phyloP scores from a whole-genome alignment of 176 grass and related monocot species.

The Elaeis guineensis region DNA sequence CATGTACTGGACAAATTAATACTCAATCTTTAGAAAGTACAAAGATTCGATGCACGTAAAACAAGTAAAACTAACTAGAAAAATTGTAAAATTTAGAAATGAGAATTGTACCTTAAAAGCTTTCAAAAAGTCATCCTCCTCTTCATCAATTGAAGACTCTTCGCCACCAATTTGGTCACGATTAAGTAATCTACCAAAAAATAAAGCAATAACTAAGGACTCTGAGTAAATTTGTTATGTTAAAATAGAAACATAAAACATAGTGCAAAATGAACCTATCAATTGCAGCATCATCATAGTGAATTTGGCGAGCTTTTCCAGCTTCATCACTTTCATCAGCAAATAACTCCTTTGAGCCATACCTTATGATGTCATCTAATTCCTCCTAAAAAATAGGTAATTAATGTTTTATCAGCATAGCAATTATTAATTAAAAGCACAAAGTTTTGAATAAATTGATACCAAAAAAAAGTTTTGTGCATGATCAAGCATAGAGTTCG shows the following conservation, averaged over 20 bases:
- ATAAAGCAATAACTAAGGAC: constrained; percentile 10
- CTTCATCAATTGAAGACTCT: constrained; percentile 81
- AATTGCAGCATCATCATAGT: constrained; percentile 92
- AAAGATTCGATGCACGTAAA: no score
- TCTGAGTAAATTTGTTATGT: neutral
- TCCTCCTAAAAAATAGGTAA: constrained; percentile 51
- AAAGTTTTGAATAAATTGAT: no score
- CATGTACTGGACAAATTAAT: no score
- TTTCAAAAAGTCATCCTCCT: constrained; percentile 86
- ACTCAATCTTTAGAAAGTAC: no score
- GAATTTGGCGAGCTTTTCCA: constrained; percentile 88
- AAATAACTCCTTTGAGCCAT: constrained; percentile 99
- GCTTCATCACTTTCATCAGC: constrained; percentile 87
- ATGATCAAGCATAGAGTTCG: no score
- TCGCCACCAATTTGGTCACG: constrained; percentile 80
- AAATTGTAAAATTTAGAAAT: neutral
- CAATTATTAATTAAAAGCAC: no score
- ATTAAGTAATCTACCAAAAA: constrained; percentile 60
- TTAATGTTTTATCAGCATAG: no score
- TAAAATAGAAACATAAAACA: no score
- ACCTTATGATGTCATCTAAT: constrained; percentile 95
- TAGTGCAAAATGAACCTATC: constrained; percentile 39
- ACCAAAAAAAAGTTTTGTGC: no score
- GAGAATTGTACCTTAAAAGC: constrained; percentile 79
- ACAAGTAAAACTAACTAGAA: no score